These are phyloP conservation scores for Aspergillus vadensis DNA, from an alignment of 2,329 filamentous ascomycete species.

Conservation along the genomic window DNA sequence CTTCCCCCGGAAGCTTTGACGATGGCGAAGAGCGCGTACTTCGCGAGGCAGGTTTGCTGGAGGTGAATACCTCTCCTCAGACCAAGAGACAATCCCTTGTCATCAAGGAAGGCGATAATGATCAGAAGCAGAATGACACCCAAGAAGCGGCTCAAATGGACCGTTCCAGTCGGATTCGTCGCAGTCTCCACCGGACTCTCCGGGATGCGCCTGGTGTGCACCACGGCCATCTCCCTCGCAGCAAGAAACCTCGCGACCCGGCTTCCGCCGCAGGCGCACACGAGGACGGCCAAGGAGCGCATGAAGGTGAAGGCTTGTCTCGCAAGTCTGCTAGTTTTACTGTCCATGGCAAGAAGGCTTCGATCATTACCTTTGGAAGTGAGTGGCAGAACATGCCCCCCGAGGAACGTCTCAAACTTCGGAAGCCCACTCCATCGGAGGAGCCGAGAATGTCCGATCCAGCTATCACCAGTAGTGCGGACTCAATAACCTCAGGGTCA, in stretches of 20 bases:
- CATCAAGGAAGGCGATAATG: slow-evolving; percentile 47
- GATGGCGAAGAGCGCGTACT: slow-evolving; percentile 69
- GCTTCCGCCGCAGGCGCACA: slow-evolving; percentile 58
- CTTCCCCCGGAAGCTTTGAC: slow-evolving; percentile 53
- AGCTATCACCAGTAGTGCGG: slow-evolving; percentile 28
- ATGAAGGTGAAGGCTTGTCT: slow-evolving; percentile 68
- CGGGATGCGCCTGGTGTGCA: slow-evolving; percentile 71
- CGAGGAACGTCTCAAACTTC: slow-evolving; percentile 70
- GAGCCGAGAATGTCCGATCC: slow-evolving; percentile 40
- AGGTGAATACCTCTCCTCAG: slow-evolving; percentile 48
- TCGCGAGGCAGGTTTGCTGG: slow-evolving; percentile 67
- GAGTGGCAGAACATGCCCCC: slow-evolving; percentile 78
- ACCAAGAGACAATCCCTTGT: slow-evolving; percentile 44
- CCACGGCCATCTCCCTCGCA: slow-evolving; percentile 63
- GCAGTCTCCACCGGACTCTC: slow-evolving; percentile 86
- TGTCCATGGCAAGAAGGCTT: slow-evolving; percentile 96
- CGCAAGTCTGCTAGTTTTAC: slow-evolving; percentile 88
- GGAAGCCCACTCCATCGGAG: slow-evolving; percentile 51
- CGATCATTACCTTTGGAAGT: slow-evolving; percentile 92
- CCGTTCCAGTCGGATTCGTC: slow-evolving; percentile 68
- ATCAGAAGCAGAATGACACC: slow-evolving; percentile 42
- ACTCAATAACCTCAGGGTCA: slow-evolving; percentile 30
- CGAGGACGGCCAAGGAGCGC: slow-evolving; percentile 51
- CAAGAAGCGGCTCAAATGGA: slow-evolving; percentile 49
- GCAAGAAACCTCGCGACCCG: slow-evolving; percentile 76